Base-by-base conservation (phyloP, 2,329 filamentous ascomycete species). In the Fusarium sp. region DNA sequence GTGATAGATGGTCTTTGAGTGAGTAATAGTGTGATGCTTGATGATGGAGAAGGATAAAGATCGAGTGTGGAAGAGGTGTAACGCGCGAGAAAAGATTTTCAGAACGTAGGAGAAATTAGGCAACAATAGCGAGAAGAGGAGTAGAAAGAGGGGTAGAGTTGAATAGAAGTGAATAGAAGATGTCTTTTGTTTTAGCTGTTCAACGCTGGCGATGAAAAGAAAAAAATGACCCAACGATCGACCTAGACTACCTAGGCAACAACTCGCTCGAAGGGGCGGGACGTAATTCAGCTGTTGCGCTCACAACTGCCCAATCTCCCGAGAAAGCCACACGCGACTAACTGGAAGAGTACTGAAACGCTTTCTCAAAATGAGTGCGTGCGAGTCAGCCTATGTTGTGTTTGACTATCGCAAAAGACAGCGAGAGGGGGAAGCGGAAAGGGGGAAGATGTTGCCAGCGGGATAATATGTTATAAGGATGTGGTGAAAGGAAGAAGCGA, bases 11-110 rank as follows among this genome's bases (percentile, higher is more conserved):
- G 9, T 29, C 27, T 11, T 29, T 12, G 29, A 6, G 29, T 3
- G 29, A 10, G 32, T 34, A 2, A 6, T 3, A 9, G 32, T 18
- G 8, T 18, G 16, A 6, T 32, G 15, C 0, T 4, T 34, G 1
- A 2, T 18, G 15, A 32, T 5, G 4, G 7, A 9, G 32, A 18
- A 34, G 32, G 32, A 34, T 2, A 1, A 5, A 38, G 34, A 38
- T 2, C 32, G 3, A 38, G 32, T 2, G 5, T 34, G 1, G 1
- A 10, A 6, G 32, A 34, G 5, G 16, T 18, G 30, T 16, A 2
- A 32, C 30, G 8, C 30, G 30, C 7, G 30, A 29, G 27, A 29
- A 29, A 29, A 16, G 30, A 16, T 32, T 32, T 32, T 16, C 15
- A 32, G 30, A 32, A 32, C 3, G 30, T 16, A 16, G 30, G 30